Evolutionary conservation across 805 yeast genomes (phyloP).

Genomic region (Zygoascus flipseniorum): DNA sequence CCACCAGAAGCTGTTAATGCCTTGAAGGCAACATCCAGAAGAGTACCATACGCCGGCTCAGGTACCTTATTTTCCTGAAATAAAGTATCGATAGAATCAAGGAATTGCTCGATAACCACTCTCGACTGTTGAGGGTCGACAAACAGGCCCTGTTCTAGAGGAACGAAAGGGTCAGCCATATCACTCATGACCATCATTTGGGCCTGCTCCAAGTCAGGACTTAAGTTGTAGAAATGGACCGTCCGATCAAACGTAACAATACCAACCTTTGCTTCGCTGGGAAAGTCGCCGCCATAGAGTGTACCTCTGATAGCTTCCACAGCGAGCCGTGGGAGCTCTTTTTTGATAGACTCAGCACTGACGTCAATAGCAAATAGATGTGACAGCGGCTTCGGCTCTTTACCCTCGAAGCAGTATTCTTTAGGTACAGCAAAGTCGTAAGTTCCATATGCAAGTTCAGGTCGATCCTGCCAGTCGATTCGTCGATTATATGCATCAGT

Average conservation of each 20-base stretch:
- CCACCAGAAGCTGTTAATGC: constrained; percentile 64
- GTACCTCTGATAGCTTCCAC: constrained; percentile 63
- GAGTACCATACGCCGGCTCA: constrained; percentile 75
- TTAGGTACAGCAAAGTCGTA: constrained; percentile 77
- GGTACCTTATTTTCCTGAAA: constrained; percentile 33
- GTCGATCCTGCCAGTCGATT: constrained; percentile 52
- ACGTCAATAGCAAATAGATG: constrained; percentile 72
- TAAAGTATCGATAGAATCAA: constrained; percentile 48
- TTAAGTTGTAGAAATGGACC: constrained; percentile 64
- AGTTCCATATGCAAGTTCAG: constrained; percentile 75
- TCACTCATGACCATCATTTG: constrained; percentile 58
- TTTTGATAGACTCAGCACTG: constrained; percentile 47
- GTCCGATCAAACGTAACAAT: constrained; percentile 68
- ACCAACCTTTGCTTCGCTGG: constrained; percentile 47
- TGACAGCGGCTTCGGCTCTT: constrained; percentile 44
- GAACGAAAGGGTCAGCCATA: constrained; percentile 72
- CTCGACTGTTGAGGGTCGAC: constrained; percentile 68
- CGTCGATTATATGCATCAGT: constrained; percentile 55
- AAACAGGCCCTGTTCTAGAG: constrained; percentile 64
- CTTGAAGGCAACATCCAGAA: constrained; percentile 56
- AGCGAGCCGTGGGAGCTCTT: constrained; percentile 52
- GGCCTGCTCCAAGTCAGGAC: constrained; percentile 46
- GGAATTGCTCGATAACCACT: constrained; percentile 54
- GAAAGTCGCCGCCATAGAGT: constrained; percentile 34
- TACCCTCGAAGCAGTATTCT: constrained; percentile 46